Evolutionary conservation across 2,329 filamentous ascomycete species (phyloP).

Genomic region (Tolypocladium album): DNA sequence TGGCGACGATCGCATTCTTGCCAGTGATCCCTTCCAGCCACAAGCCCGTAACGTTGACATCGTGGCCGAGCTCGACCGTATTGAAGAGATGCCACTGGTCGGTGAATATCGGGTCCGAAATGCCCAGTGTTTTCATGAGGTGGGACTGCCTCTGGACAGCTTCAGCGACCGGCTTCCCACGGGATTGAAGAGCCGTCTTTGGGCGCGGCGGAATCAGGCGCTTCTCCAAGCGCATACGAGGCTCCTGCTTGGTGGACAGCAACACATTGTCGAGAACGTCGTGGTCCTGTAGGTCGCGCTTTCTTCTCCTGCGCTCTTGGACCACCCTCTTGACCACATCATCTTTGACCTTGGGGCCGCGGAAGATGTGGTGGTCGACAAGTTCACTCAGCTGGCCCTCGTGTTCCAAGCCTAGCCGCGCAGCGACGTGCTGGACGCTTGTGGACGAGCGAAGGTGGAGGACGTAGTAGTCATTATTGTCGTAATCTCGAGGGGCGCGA

Average conservation of each 20-base stretch:
- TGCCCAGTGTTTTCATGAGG: constrained; percentile 57
- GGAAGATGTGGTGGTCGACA: constrained; percentile 76
- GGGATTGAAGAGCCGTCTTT: constrained; percentile 12
- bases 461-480: constrained; percentile 84
- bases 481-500: constrained; percentile 57
- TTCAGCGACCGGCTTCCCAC: constrained; percentile 14
- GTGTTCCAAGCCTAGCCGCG: constrained; percentile 62
- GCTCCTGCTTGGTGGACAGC: constrained; percentile 64
- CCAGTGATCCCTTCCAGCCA: constrained; percentile 90
- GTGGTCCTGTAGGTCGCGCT: constrained; percentile 38
- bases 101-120: constrained; percentile 80
- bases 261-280: constrained; percentile 64
- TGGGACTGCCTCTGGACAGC: constrained; percentile 47
- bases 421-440: constrained; percentile 59
- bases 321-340: constrained; percentile 48
- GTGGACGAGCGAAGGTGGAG: constrained; percentile 63
- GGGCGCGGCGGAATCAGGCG: constrained; percentile 32
- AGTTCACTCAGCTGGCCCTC: constrained; percentile 75
- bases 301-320: constrained; percentile 46
- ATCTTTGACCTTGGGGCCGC: constrained; percentile 49
- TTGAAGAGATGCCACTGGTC: constrained; percentile 97
- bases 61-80: constrained; percentile 67
- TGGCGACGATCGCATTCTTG: constrained; percentile 77
- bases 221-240: constrained; percentile 43
- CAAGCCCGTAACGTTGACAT: constrained; percentile 90